phyloP scores from a whole-genome alignment of 148 eudicot genomes.

The Rhododendron williamsianum region DNA sequence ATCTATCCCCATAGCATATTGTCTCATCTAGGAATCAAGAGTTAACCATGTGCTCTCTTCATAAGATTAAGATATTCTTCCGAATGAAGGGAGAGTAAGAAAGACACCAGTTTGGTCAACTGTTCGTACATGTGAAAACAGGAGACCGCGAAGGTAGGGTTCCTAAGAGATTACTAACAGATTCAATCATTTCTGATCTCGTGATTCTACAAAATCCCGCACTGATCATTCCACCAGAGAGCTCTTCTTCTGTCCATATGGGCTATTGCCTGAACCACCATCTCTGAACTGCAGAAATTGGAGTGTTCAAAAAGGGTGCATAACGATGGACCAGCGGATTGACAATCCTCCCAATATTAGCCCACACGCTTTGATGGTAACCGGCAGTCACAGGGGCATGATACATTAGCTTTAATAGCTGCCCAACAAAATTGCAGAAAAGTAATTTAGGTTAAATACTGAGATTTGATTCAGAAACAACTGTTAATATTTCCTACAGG shows the following conservation, averaged over 20 bases:
- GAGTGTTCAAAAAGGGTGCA: conserved; percentile 79
- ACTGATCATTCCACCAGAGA: background rate
- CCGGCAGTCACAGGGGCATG: conserved; percentile 81
- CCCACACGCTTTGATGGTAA: conserved; percentile 87
- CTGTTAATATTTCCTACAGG: background rate
- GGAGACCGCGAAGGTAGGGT: background rate
- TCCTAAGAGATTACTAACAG: background rate
- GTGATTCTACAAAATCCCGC: background rate
- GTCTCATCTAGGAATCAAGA: background rate
- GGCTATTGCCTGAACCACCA: conserved; percentile 79
- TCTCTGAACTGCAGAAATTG: conserved; percentile 59
- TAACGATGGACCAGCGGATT: conserved; percentile 64
- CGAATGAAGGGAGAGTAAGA: background rate
- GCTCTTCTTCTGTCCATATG: background rate
- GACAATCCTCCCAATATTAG: conserved; percentile 60
- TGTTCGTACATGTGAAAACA: conserved; percentile 1
- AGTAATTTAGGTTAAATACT: background rate
- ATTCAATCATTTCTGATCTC: background rate
- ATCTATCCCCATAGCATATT: background rate
- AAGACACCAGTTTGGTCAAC: background rate
- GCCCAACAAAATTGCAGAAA: conserved; percentile 22
- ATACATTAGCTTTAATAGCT: conserved; percentile 97
- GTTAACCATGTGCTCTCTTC: background rate
- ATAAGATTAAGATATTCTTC: background rate
- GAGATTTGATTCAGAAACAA: background rate